Conservation (phyloP, 495 filamentous ascomycete genomes). For the Apodospora peruviana region DNA sequence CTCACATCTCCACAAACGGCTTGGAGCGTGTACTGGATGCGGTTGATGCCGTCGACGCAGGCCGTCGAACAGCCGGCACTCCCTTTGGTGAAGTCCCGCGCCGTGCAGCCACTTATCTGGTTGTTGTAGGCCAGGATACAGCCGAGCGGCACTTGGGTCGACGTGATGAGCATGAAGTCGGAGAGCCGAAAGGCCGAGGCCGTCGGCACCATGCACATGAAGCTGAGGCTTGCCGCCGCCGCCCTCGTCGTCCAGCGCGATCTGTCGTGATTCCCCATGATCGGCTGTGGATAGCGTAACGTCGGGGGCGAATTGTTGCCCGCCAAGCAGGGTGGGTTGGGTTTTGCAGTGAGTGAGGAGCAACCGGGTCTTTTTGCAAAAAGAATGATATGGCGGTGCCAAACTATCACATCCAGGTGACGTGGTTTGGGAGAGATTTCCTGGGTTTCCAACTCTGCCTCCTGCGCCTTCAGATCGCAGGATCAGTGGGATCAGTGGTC, state of each 20-base stretch:
- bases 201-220: slow-evolving; percentile 28
- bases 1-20: slow-evolving; percentile 23
- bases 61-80: slow-evolving; percentile 24
- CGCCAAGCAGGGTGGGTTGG: background rate
- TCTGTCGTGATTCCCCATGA: slow-evolving; percentile 20
- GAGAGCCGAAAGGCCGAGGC: slow-evolving; percentile 33
- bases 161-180: slow-evolving; percentile 33
- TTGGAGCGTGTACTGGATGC: slow-evolving; percentile 17
- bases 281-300: background rate
- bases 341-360: background rate
- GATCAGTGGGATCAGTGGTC: background rate
- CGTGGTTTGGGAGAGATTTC: background rate
- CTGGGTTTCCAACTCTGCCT: background rate
- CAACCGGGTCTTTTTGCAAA: slow-evolving; percentile 1
- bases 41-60: slow-evolving; percentile 27
- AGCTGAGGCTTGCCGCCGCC: too few relatives aligned
- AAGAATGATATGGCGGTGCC: slow-evolving; percentile 1
- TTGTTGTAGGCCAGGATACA: slow-evolving; percentile 36
- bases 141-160: slow-evolving; percentile 24
- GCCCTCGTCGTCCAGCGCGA: slow-evolving; percentile 15
- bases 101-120: slow-evolving; percentile 26
- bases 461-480: background rate
- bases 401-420: background rate
- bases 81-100: slow-evolving; percentile 27
- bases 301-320: background rate